phyloP scores from a whole-genome alignment of 257 asterid species.

The Ocimum tenuiflorum region DNA sequence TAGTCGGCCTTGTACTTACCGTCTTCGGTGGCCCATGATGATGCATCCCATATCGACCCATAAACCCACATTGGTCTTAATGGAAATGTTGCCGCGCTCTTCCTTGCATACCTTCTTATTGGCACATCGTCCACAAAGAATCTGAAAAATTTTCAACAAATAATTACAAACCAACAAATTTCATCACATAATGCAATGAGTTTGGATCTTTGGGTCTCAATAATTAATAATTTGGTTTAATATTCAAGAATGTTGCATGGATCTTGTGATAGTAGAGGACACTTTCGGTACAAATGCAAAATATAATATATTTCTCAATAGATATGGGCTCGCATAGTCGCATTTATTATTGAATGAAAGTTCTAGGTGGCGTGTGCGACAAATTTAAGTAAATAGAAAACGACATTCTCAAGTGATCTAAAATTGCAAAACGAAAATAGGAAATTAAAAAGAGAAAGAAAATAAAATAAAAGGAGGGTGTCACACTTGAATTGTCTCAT shows the following conservation, averaged over 20 bases:
- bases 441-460: too few relatives aligned
- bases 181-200: constrained; percentile 15
- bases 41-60: constrained; percentile 96
- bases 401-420: neutral
- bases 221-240: neutral
- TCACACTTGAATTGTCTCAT: too few relatives aligned
- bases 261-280: constrained; percentile 5
- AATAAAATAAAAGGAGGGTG: too few relatives aligned
- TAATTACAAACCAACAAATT: constrained; percentile 24
- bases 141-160: constrained; percentile 25
- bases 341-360: constrained; percentile 12
- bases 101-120: constrained; percentile 62
- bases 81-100: constrained; percentile 60
- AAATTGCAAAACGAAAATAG: too few relatives aligned
- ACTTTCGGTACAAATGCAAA: constrained; percentile 1
- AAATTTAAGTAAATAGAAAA: neutral
- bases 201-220: neutral
- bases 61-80: constrained; percentile 91
- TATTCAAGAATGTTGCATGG: constrained; percentile 16
- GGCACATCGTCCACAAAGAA: constrained; percentile 91
- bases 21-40: constrained; percentile 85
- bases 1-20: constrained; percentile 77
- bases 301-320: neutral
- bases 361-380: constrained; percentile 14
- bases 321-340: constrained; percentile 10